These are phyloP conservation scores for Parafenestella ontariensis DNA, from an alignment of 2,329 filamentous ascomycete species.

Conservation along the genomic window DNA sequence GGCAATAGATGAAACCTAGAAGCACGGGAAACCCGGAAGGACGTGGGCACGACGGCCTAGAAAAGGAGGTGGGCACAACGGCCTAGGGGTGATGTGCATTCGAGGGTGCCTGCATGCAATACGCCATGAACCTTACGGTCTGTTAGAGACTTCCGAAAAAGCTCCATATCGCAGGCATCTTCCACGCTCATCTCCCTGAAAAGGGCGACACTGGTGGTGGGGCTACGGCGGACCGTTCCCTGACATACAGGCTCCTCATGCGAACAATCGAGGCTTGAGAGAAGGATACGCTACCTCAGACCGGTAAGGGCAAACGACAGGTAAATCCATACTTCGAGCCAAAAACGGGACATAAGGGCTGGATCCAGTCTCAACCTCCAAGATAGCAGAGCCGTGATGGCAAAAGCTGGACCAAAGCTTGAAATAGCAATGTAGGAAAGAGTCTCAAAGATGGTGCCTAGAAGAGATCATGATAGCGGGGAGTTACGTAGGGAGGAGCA, in stretches of 20 bases:
- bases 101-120: slow-evolving; percentile 27
- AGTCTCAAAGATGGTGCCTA: too few species aligned
- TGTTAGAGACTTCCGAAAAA: slow-evolving; percentile 20
- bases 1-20: slow-evolving; percentile 14
- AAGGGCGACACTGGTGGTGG: slow-evolving; percentile 32
- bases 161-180: slow-evolving; percentile 36
- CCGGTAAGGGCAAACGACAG: slow-evolving; percentile 10
- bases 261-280: slow-evolving; percentile 23
- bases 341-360: slow-evolving; percentile 8
- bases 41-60: slow-evolving; percentile 2
- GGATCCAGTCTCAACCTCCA: slow-evolving; percentile 8
- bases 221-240: slow-evolving; percentile 20
- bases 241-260: slow-evolving; percentile 29
- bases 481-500: neutral
- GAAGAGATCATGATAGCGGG: too few species aligned
- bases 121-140: slow-evolving; percentile 33
- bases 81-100: slow-evolving; percentile 12
- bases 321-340: slow-evolving; percentile 1
- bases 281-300: slow-evolving; percentile 21
- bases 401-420: slow-evolving; percentile 8
- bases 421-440: slow-evolving; percentile 1
- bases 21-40: slow-evolving; percentile 11
- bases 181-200: slow-evolving; percentile 30
- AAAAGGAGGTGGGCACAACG: neutral
- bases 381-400: slow-evolving; percentile 4